phyloP scores from a whole-genome alignment of 164 flowering plant genomes.

The Liriodendron chinense region DNA sequence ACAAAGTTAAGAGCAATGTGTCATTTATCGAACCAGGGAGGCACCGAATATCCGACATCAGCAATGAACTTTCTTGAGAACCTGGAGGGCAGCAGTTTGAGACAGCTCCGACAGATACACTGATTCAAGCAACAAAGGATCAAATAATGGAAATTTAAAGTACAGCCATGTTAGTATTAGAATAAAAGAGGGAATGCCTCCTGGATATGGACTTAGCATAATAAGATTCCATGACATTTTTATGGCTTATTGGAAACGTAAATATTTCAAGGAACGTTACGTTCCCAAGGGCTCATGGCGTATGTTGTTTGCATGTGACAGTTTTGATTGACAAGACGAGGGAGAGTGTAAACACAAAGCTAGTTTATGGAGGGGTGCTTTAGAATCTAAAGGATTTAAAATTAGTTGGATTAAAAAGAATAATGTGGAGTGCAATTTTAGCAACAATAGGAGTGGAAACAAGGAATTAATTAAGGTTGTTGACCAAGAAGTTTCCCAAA shows the following conservation, averaged over 20 bases:
- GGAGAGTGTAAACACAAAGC: no score
- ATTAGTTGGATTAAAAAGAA: no score
- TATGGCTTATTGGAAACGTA: background rate
- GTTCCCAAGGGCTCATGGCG: no score
- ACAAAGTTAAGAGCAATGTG: constrained; percentile 7
- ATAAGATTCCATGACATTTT: constrained; percentile 2
- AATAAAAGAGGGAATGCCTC: background rate
- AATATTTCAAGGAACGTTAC: background rate
- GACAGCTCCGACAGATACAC: constrained; percentile 73
- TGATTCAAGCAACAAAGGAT: constrained; percentile 37
- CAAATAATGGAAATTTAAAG: constrained; percentile 7
- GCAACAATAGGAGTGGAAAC: no score
- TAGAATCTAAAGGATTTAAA: no score
- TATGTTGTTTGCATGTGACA: no score
- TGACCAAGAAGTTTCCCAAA: no score
- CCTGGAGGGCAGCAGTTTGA: constrained; percentile 68
- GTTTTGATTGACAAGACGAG: no score
- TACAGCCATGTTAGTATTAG: background rate
- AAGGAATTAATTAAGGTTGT: no score
- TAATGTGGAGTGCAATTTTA: no score
- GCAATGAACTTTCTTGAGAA: constrained; percentile 45
- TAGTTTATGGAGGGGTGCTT: no score
- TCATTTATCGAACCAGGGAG: constrained; percentile 69
- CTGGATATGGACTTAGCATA: background rate
- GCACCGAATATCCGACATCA: constrained; percentile 93